These are phyloP conservation scores for Trichophyton rubrum DNA, from an alignment of 2,329 filamentous ascomycete genomes.

Conservation along the genomic window DNA sequence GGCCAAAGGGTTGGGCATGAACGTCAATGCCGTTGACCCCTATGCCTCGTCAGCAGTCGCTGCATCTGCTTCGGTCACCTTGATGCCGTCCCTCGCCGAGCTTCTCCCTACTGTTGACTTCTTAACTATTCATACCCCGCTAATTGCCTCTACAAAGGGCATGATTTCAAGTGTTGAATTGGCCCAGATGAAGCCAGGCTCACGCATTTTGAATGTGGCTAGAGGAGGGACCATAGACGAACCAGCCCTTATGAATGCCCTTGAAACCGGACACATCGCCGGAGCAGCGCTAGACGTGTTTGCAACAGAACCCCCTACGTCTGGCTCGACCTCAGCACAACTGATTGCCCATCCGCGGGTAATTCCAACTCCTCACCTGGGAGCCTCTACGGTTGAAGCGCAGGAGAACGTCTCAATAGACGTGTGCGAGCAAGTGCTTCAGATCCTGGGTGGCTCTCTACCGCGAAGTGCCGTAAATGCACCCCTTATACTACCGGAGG, in stretches of 20 bases:
- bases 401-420: slow-evolving; percentile 76
- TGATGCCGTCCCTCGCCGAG: slow-evolving; percentile 46
- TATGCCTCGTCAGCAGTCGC: slow-evolving; percentile 66
- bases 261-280: slow-evolving; percentile 59
- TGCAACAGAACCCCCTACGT: slow-evolving; percentile 58
- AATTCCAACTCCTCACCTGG: slow-evolving; percentile 66
- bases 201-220: slow-evolving; percentile 66
- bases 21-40: slow-evolving; percentile 60
- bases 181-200: slow-evolving; percentile 57
- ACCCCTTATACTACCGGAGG: slow-evolving; percentile 66
- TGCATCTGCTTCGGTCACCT: slow-evolving; percentile 51
- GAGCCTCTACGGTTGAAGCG: slow-evolving; percentile 67
- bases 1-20: slow-evolving; percentile 65
- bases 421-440: slow-evolving; percentile 66
- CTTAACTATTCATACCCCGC: slow-evolving; percentile 66
- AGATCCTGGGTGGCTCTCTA: slow-evolving; percentile 59
- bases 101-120: slow-evolving; percentile 60
- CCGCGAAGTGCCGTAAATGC: slow-evolving; percentile 70
- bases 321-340: slow-evolving; percentile 47
- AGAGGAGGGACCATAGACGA: slow-evolving; percentile 73
- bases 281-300: slow-evolving; percentile 73
- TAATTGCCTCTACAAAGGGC: slow-evolving; percentile 63
- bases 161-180: slow-evolving; percentile 58
- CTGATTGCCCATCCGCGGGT: slow-evolving; percentile 59
- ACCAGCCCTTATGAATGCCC: slow-evolving; percentile 53